Evolutionary conservation across 495 filamentous ascomycete species (phyloP), one percentile per base, ranked within the genome.

Genomic region (Xanthoparmelia taractica): DNA sequence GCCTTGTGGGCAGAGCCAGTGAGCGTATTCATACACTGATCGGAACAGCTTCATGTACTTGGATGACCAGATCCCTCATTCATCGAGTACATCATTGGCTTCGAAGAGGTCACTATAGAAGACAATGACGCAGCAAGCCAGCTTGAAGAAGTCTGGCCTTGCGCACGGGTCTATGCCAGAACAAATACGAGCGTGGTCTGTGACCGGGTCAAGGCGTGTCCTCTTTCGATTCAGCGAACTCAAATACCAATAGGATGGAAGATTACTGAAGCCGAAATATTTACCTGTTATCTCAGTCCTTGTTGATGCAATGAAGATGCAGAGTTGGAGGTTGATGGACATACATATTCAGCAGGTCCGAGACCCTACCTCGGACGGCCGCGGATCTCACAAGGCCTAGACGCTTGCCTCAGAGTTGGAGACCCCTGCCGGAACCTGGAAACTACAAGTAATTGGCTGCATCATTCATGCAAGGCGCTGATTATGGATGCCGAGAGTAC

Each of bases 401-500:
- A 25, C 45, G 45, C 45, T 48, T 13, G 0, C 25, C 23, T 10
- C 27, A 0, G 10, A 25, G n/a, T n/a, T n/a, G n/a, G n/a, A n/a
- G n/a, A n/a, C n/a, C n/a, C n/a, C 27, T 31, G 25, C 15, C 13
- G 48, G 13, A 17, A 52, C 12, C 5, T 54, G 47, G 13, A 17
- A 20, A 18, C 17, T 29, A 54, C 33, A 33, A 15, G 50, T 6
- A 12, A 27, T 18, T 8, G 27, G 2, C 17, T 2, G 50, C 27
- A 20, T 33, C 50, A 54, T 34, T 33, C 27, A 54, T 54, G 50
- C 29, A 54, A 33, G 50, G 50, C 29, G 50, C 29, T 52, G 48
- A 5, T 52, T 31, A 52, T 29, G 48, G 48, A 18, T 31, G 13
- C 25, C 27, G 48, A 17, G 15, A 1, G 48, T 29, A 52, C 23